These are phyloP conservation scores for Fomitiporia mediterranea DNA, from an alignment of 1,284 basidiomycete genomes.

Conservation along the genomic window DNA sequence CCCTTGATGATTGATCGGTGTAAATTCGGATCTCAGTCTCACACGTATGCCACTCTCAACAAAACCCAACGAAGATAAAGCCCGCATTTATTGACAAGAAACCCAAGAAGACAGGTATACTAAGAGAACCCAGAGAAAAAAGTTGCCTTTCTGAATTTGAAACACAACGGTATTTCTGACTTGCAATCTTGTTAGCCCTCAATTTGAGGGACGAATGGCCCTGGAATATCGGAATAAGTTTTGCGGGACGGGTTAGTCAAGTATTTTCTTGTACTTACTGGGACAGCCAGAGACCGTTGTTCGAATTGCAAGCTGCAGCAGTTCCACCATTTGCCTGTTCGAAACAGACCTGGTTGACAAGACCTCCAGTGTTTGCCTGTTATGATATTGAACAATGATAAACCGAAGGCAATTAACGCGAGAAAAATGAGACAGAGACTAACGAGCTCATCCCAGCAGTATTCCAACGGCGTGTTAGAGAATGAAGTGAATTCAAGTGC, in stretches of 20 bases:
- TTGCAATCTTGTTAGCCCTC: too few relatives aligned
- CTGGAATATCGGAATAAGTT: too few relatives aligned
- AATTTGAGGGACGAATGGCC: too few relatives aligned
- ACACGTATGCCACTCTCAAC: background rate
- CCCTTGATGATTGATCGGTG: background rate
- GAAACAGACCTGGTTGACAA: conserved; percentile 19
- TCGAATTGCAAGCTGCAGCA: conserved; percentile 16
- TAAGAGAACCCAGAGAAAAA: too few relatives aligned
- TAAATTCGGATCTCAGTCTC: background rate
- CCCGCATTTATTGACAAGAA: background rate
- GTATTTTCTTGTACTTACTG: conserved; percentile 8
- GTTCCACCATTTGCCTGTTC: conserved; percentile 10
- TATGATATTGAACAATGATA: background rate
- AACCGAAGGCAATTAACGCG: background rate
- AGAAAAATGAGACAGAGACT: background rate
- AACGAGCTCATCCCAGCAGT: conserved; percentile 28
- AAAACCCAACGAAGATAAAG: background rate
- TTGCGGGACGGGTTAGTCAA: too few relatives aligned
- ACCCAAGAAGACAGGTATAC: background rate
- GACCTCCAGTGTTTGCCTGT: conserved; percentile 13
- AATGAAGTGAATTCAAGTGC: conserved; percentile 29
- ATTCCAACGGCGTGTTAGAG: conserved; percentile 23
- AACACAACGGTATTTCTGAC: too few relatives aligned
- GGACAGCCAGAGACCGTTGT: conserved; percentile 15
- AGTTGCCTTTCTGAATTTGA: too few relatives aligned